Base-by-base conservation (phyloP, 225 moss, liverwort and hornwort genomes). In the Marchantia polymorpha region DNA sequence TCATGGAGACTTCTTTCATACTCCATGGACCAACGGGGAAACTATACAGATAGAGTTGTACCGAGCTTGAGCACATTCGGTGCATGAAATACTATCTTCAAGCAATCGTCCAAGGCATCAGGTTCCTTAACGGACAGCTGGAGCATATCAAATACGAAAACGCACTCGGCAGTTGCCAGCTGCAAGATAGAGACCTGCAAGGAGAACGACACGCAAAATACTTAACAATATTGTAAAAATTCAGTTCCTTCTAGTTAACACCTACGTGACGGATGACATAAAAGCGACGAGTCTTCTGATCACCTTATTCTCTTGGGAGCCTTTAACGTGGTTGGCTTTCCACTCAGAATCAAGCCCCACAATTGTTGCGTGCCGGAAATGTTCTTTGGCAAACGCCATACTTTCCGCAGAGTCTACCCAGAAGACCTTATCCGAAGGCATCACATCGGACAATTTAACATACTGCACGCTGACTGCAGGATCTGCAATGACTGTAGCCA, bases 261-360 rank as follows among this genome's bases (percentile, higher is more conserved):
- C 3, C 39, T 39, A 39, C 2, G 5, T 39, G 39, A 39, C 39
- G 5, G 39, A 39, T 39, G 39, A 7, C 25, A 74, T 10, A 19
- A 16, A 74, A 12, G 53, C 27, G 2, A 53, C 39, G 4, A 52
- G 17, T 50, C 52, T 72, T 11, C 12, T 22, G 65, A 50, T 2
- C 30, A 78, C 82, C 82, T 82, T 82, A 60, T 82, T 82, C 67
- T 82, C 82, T 58, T 77, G 39, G 29, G 69, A 39, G 39, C 82
- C 82, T 49, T 82, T 82, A 11, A 77, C 71, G 31, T 77, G 76
- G 75, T 82, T 82, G 14, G 82, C 82, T 63, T 82, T 82, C 82
- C 82, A 82, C 51, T 82, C 82, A 46, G 77, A 82, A 61, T 82
- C 82, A 27, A 82, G 66, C 46, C 82, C 82, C 5, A 82, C 47